Evolutionary conservation across 202 grass and related monocot genomes (phyloP).

Genomic region (Bolboschoenoplectus hybrid): DNA sequence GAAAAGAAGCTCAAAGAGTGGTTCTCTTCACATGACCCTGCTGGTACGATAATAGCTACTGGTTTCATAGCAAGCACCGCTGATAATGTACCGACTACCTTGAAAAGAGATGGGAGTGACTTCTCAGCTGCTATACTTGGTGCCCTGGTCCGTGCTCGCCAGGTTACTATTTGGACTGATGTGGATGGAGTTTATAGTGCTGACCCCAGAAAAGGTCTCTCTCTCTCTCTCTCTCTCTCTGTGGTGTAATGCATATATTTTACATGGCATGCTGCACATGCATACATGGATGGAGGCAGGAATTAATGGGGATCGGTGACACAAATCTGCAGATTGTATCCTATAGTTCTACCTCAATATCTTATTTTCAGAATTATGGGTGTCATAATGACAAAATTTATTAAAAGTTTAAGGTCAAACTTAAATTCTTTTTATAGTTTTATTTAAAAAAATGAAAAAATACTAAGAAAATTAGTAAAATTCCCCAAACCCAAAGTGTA

Average conservation of each 20-base stretch:
- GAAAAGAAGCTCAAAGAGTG: constrained; percentile 83
- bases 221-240: constrained; percentile 9
- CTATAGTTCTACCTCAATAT: background rate
- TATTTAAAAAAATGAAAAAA: background rate
- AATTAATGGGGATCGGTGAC: background rate
- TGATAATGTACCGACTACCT: constrained; percentile 80
- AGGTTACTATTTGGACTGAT: constrained; percentile 98
- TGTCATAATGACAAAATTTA: background rate
- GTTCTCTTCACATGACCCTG: constrained; percentile 62
- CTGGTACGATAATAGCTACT: constrained; percentile 77
- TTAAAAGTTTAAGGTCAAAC: background rate
- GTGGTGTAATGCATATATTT: constrained; percentile 28
- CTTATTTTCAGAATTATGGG: constrained; percentile 8
- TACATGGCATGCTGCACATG: constrained; percentile 14
- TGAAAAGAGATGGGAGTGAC: constrained; percentile 98
- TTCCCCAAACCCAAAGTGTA: background rate
- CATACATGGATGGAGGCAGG: background rate
- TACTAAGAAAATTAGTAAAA: background rate
- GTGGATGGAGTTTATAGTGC: constrained; percentile 98
- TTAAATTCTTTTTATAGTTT: background rate
- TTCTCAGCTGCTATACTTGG: constrained; percentile 98
- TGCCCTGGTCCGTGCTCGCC: constrained; percentile 70
- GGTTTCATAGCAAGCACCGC: constrained; percentile 89
- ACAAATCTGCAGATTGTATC: constrained; percentile 8
- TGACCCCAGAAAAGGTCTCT: constrained; percentile 94